Evolutionary conservation across 805 yeast genomes (phyloP).

Genomic region (Monosporozyma solicola): DNA sequence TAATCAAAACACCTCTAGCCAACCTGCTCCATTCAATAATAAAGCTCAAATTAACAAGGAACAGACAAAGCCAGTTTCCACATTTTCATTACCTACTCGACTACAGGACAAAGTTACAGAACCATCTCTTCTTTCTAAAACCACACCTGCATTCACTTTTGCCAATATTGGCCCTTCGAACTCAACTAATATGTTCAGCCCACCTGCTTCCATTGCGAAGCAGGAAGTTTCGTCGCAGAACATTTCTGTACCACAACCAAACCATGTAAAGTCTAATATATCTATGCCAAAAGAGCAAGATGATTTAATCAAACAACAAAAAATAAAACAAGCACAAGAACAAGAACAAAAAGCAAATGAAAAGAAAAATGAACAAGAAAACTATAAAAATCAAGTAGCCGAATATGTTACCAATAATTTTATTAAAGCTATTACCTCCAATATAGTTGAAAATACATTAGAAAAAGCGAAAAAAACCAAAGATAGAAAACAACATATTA

Average conservation of each 20-base stretch:
- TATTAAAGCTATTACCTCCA: not conserved
- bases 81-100: not conserved
- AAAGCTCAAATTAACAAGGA: not conserved
- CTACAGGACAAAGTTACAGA: not conserved
- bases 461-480: conserved; percentile 6
- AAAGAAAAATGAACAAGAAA: not conserved
- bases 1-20: not conserved
- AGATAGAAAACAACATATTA: conserved; percentile 6
- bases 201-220: not conserved
- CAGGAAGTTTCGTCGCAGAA: not conserved
- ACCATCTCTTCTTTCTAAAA: conserved; percentile 1
- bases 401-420: not conserved
- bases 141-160: not conserved
- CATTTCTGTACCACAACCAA: not conserved
- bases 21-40: not conserved
- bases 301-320: conserved; percentile 5
- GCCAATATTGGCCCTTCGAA: too few relatives aligned
- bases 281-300: conserved; percentile 1
- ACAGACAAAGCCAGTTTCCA: not conserved
- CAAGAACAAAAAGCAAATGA: conserved; percentile 7
- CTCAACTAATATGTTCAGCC: not conserved
- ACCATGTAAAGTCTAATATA: not conserved
- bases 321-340: conserved; percentile 3
- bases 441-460: not conserved
- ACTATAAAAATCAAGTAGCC: conserved; percentile 1